Evolutionary conservation across 768 basidiomycete genomes (phyloP), one percentile per base, ranked within the genome.

Genomic region (Lepiota venenata): DNA sequence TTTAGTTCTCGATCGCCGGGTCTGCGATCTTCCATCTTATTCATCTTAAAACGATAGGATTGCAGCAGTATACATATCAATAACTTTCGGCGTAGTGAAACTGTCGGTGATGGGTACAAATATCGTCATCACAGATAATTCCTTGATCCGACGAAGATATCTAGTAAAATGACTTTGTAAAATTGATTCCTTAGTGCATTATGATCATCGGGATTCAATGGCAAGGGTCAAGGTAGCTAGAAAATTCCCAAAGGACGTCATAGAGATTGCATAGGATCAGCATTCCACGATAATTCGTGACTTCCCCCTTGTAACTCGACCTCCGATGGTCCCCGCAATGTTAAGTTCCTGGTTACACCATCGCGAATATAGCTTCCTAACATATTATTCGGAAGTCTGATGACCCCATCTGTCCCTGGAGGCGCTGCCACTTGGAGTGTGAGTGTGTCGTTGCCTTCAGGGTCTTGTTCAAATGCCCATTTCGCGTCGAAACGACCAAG

Each of bases 401-500:
- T 21, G 8, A 32, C 20, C 27, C 53, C 53, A 35, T 12, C 27
- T 11, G 53, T 55, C 4, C 40, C 46, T 22, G 25, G 6, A 27
- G 53, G 53, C 10, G 53, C 42, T 21, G 39, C 21, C 35, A 55
- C 25, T 16, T 42, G 53, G 14, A 43, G 20, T 11, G 32, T 55
- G 14, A 55, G 20, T 11, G 48, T 47, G 36, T 47, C 44, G 25
- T 47, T 55, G 1, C 46, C 53, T 5, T 48, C 16, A 10, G 46
- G 16, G 16, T 43, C 39, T 32, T 41, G 5, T 25, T 42, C 41
- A 42, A 69, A 56, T 2, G 56, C 58, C 82, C 82, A 84, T 35
- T 65, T 63, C 2, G 71, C 79, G 7, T 75, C 74, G 59, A 73
- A 84, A 71, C 74, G 76, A 0, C 82, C 82, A 1, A 82, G 67